A percentile compares a stretch with the other conserved stretches of the same genome.
Evolutionary conservation across 805 yeast species (phyloP).

Genomic region (Yarrowia divulgata): DNA sequence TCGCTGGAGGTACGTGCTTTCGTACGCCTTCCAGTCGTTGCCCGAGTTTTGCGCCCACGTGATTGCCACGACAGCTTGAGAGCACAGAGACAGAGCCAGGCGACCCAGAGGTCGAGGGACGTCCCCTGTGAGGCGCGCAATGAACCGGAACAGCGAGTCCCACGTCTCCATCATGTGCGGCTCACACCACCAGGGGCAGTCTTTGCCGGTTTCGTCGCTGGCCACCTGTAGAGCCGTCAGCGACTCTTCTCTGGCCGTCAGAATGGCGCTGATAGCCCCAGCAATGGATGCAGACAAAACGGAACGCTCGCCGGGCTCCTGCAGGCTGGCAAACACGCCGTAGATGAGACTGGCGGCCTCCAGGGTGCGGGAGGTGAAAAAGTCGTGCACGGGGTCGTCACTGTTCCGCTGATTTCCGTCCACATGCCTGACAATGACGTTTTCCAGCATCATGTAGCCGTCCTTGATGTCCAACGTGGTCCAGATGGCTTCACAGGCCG

Average conservation of each 20-base stretch:
- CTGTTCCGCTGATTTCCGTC: neutral
- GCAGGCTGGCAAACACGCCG: neutral
- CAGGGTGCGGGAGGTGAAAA: constrained; percentile 7
- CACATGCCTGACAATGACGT: constrained; percentile 3
- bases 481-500: constrained; percentile 29
- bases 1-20: constrained; percentile 46
- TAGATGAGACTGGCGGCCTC: constrained; percentile 16
- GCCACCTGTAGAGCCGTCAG: neutral
- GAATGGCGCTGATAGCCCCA: neutral
- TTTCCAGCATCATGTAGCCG: constrained; percentile 17
- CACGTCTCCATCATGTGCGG: constrained; percentile 24
- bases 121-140: neutral
- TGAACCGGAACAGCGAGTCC: constrained; percentile 15
- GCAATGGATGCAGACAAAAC: neutral
- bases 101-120: neutral
- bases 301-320: constrained; percentile 3
- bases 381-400: neutral
- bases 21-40: constrained; percentile 18
- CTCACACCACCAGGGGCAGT: constrained; percentile 19
- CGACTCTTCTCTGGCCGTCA: neutral
- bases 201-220: neutral
- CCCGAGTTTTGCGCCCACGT: constrained; percentile 15
- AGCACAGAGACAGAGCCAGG: constrained; percentile 9
- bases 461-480: constrained; percentile 17
- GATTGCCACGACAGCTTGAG: constrained; percentile 14